A percentile compares a stretch with the other conserved stretches of the same genome.
Conservation (phyloP, 2,329 filamentous ascomycete species). For the Nemania sp. region DNA sequence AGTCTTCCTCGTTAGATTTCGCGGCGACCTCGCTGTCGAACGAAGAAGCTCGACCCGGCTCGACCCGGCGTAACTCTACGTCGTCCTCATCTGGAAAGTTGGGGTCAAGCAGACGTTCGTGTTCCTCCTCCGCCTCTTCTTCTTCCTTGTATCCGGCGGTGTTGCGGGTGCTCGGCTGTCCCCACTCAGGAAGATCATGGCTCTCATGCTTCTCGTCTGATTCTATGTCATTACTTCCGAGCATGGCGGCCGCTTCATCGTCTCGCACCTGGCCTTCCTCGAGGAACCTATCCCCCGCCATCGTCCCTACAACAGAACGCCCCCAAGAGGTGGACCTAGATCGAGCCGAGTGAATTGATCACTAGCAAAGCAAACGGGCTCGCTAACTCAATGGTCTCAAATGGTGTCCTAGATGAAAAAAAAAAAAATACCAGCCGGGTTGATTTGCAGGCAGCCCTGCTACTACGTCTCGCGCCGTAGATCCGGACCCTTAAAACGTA, state of each 20-base stretch:
- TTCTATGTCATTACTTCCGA: neutral
- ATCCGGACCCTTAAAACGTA: conserved; percentile 7
- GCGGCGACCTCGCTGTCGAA: conserved; percentile 37
- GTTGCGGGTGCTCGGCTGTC: conserved; percentile 44
- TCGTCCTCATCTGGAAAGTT: conserved; percentile 52
- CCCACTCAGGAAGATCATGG: conserved; percentile 23
- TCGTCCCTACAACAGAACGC: neutral
- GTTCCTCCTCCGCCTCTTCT: conserved; percentile 59
- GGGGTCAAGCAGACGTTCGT: conserved; percentile 61
- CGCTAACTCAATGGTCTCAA: too few relatives aligned
- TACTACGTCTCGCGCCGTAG: neutral
- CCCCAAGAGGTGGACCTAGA: neutral
- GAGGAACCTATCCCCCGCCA: conserved; percentile 3
- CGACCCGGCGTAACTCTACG: conserved; percentile 39
- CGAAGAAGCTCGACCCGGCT: conserved; percentile 28
- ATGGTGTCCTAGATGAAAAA: too few relatives aligned
- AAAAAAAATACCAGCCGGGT: too few relatives aligned
- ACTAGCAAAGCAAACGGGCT: neutral
- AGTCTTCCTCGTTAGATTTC: conserved; percentile 55
- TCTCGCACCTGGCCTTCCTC: neutral
- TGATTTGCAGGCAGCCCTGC: neutral
- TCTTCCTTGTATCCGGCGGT: conserved; percentile 48
- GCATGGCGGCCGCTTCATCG: neutral
- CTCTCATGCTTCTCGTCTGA: conserved; percentile 7
- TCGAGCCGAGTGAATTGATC: neutral